Base-by-base conservation (phyloP, 495 filamentous ascomycete species). In the Lasiosphaeria miniovina region DNA sequence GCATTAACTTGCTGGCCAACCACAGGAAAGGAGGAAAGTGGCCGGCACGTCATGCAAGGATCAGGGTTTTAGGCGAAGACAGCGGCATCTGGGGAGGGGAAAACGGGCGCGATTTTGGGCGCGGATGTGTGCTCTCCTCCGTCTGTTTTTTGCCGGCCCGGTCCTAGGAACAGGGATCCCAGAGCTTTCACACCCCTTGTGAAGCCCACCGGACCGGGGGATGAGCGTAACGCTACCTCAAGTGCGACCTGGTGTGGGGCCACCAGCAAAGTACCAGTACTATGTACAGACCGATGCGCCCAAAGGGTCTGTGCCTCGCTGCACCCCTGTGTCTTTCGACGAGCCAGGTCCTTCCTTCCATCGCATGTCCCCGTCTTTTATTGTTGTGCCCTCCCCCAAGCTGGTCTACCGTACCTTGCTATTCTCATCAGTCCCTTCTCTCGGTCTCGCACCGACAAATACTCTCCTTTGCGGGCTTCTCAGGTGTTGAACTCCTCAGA, bases 381-480 rank as follows among this genome's bases (percentile, higher is more conserved):
- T 57, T 59, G 56, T 56, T 53, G 53, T 61, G 55, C 55, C 54
- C 52, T 54, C 52, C 58, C 62, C 54, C 4, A 49, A 34, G 36
- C 54, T 55, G 58, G 53, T 59, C 38, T 43, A 7, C 40, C 48
- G 45, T 35, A n/a, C 40, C 61, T 38, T 52, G 9, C 49, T 52
- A 57, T 55, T 54, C 48, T 53, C 62, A 57, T 65, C 59, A 43
- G 49, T 49, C 64, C 58, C 55, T 49, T 43, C 58, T 61, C 46
- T 52, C 59, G 36, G n/a, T 43, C 31, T 53, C 33, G 43, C 54
- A 35, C 51, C 56, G 24, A 45, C 54, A 61, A 58, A 45, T 46
- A 62, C 68, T 62, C 60, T 71, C 68, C 61, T 68, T 68, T 61
- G 58, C 59, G 60, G 52, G 36, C 12, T 60, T 52, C 45, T 58